phyloP scores from a whole-genome alignment of 345 rosid species.

The Gossypium sturtianum region DNA sequence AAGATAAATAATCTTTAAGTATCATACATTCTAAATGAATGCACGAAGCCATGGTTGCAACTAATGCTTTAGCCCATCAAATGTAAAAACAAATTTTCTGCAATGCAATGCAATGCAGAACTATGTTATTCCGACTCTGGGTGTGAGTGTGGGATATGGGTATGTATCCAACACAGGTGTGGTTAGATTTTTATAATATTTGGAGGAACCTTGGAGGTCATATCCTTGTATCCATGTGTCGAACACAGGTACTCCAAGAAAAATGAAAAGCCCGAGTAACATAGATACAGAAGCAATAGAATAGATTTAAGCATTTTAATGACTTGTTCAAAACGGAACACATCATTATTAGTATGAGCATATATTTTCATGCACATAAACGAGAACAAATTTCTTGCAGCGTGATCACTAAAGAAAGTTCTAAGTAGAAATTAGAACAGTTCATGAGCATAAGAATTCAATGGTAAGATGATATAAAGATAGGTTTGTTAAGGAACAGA shows the following conservation, averaged over 20 bases:
- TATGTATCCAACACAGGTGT: too few relatives aligned
- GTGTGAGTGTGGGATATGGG: too few relatives aligned
- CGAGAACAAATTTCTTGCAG: not conserved
- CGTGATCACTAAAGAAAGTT: not conserved
- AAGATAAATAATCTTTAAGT: not conserved
- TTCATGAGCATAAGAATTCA: not conserved
- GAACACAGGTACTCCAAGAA: too few relatives aligned
- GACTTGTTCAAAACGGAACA: not conserved
- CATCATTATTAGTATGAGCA: not conserved
- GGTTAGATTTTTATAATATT: too few relatives aligned
- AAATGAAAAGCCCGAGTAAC: too few relatives aligned
- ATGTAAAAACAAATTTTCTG: not conserved
- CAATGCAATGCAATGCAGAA: not conserved
- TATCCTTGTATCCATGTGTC: too few relatives aligned
- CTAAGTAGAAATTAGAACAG: not conserved
- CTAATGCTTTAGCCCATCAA: not conserved
- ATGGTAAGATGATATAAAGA: not conserved
- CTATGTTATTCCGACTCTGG: too few relatives aligned
- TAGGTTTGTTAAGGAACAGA: not conserved
- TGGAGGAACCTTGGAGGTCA: too few relatives aligned
- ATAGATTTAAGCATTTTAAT: not conserved
- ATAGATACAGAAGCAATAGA: not conserved
- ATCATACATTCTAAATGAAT: not conserved
- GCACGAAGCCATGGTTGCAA: not conserved
- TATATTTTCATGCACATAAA: not conserved